A percentile compares a stretch with the other conserved stretches of the same genome.
These are phyloP conservation scores for Arthrobotrys sinensis DNA, from an alignment of 2,329 filamentous ascomycete species.

Conservation along the genomic window DNA sequence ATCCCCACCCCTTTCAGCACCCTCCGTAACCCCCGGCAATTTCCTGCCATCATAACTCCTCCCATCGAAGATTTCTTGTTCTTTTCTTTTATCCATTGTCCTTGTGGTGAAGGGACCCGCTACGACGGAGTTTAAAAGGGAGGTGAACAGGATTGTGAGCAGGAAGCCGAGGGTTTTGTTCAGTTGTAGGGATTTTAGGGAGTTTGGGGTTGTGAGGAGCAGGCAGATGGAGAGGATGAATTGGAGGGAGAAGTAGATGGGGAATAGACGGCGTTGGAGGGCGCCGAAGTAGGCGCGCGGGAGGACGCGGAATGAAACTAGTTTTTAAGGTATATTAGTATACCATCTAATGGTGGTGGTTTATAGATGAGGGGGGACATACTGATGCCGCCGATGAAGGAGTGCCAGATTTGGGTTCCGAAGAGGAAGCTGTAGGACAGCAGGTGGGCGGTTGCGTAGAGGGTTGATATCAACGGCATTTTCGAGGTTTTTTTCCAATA, in stretches of 20 bases:
- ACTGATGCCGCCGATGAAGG: conserved; percentile 75
- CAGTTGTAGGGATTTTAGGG: conserved; percentile 63
- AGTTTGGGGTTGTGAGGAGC: conserved; percentile 84
- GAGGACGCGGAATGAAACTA: conserved; percentile 82
- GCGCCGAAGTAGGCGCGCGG: conserved; percentile 84
- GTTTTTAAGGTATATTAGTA: conserved; percentile 65
- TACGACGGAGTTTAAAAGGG: conserved; percentile 66
- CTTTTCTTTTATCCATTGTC: conserved; percentile 81
- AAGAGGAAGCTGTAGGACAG: conserved; percentile 82
- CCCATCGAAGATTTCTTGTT: conserved; percentile 74
- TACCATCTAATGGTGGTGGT: background rate
- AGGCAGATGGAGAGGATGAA: conserved; percentile 80
- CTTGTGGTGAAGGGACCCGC: conserved; percentile 82
- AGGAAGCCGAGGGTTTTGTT: conserved; percentile 41
- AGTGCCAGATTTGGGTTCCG: conserved; percentile 89
- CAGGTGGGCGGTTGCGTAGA: conserved; percentile 60
- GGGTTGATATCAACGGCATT: conserved; percentile 62
- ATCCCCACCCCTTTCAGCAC: conserved; percentile 64
- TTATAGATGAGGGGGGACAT: background rate
- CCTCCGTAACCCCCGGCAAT: conserved; percentile 24
- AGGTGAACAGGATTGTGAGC: conserved; percentile 35
- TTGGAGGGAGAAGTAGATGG: conserved; percentile 90
- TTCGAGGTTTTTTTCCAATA: conserved; percentile 3
- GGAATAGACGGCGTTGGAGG: conserved; percentile 86
- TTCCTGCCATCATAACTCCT: conserved; percentile 42